Conservation (phyloP, 306 rosid genomes). For the Casuarina cunninghamiana region DNA sequence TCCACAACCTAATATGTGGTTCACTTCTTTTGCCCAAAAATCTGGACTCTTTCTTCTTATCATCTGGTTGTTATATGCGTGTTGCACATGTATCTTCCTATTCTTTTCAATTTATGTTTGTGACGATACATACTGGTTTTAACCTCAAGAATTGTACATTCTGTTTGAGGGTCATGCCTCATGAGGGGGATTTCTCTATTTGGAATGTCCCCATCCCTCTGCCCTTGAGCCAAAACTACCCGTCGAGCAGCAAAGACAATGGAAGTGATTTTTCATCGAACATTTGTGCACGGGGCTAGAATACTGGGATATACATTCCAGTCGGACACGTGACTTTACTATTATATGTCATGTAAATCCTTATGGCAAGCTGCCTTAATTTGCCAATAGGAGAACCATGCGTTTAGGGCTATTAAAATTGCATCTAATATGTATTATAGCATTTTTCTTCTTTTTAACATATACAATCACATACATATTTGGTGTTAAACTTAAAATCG, state of each 20-base stretch:
- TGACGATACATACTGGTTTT: neutral
- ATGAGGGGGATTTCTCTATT: neutral
- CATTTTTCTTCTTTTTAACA: too few relatives aligned
- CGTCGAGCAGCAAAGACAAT: neutral
- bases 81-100: neutral
- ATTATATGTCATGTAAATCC: neutral
- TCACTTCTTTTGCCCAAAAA: conserved; percentile 16
- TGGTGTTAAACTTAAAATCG: too few relatives aligned
- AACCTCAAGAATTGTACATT: neutral
- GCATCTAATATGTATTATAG: too few relatives aligned
- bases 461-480: too few relatives aligned
- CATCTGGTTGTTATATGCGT: neutral
- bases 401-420: too few relatives aligned
- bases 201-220: neutral
- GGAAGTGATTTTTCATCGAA: neutral
- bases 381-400: too few relatives aligned
- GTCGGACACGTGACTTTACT: neutral
- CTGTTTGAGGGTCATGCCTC: neutral
- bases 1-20: conserved; percentile 20
- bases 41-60: neutral
- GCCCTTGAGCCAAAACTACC: neutral
- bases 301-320: neutral
- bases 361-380: too few relatives aligned
- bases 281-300: neutral
- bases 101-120: neutral